Evolutionary conservation across 177 flowering plant species (phyloP).

Genomic region (Tripterygium wilfordii): DNA sequence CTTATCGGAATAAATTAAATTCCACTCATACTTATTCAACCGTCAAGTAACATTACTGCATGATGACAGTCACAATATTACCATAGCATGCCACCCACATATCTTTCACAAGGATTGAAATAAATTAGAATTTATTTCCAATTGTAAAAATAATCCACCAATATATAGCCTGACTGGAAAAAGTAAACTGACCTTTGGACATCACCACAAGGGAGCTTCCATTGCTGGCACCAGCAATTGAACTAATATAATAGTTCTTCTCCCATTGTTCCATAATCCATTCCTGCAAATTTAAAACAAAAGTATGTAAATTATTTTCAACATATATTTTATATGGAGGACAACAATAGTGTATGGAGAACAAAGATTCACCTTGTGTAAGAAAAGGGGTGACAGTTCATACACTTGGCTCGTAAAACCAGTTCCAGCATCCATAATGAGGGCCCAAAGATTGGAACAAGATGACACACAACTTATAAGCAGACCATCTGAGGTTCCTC

Average conservation of each 20-base stretch:
- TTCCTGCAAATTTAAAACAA: constrained; percentile 34
- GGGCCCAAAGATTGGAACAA: constrained; percentile 87
- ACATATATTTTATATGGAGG: no score
- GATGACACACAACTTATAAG: constrained; percentile 84
- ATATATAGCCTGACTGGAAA: not conserved
- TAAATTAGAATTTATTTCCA: no score
- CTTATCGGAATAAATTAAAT: no score
- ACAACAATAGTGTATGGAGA: no score
- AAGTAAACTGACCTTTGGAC: constrained; percentile 71
- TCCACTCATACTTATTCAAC: no score
- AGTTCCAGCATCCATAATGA: constrained; percentile 95
- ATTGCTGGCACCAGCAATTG: constrained; percentile 78
- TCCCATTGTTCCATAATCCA: constrained; percentile 98
- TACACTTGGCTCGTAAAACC: constrained; percentile 75
- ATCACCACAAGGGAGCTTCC: constrained; percentile 92
- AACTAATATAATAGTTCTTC: constrained; percentile 75
- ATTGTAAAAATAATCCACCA: not conserved
- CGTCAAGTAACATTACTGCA: no score
- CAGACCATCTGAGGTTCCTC: constrained; percentile 78
- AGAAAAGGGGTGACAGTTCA: constrained; percentile 66
- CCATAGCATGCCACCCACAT: no score
- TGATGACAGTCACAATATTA: no score
- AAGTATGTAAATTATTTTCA: not conserved
- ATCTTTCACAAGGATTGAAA: no score
- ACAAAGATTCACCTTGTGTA: constrained; percentile 57